Percentiles rank a stretch among this genome's conserved stretches.
phyloP scores from a whole-genome alignment of 768 basidiomycete species.

The Boletus speciosus region DNA sequence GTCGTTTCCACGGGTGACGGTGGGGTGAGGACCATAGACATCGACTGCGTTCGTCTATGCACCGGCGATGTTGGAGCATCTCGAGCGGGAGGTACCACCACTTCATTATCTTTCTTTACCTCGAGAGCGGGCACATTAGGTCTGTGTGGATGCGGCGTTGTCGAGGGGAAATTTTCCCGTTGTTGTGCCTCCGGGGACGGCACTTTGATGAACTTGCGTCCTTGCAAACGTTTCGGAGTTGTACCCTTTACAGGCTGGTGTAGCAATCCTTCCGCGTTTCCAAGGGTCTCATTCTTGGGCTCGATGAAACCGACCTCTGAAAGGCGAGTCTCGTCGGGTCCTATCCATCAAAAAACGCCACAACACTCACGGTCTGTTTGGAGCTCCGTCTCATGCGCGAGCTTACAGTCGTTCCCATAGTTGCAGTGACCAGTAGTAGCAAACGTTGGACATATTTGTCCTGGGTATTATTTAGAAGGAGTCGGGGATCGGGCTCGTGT shows the following conservation, averaged over 20 bases:
- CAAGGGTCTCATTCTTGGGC: not conserved
- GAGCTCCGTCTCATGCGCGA: conserved; percentile 29
- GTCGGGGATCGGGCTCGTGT: not conserved
- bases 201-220: conserved; percentile 6
- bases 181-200: not conserved
- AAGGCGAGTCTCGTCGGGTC: not conserved
- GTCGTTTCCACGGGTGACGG: conserved; percentile 9
- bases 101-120: not conserved
- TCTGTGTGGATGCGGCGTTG: not conserved
- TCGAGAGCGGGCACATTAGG: not conserved
- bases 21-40: conserved; percentile 24
- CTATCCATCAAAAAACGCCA: not conserved
- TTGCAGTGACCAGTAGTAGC: conserved; percentile 21
- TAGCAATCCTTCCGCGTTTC: not conserved
- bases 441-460: conserved; percentile 26
- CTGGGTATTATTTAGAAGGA: conserved; percentile 10
- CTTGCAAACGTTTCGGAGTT: conserved; percentile 4
- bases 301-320: conserved; percentile 20
- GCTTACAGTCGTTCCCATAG: conserved; percentile 26
- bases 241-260: conserved; percentile 1
- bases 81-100: not conserved
- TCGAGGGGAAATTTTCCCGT: not conserved
- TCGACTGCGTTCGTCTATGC: conserved; percentile 27
- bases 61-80: conserved; percentile 7
- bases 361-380: conserved; percentile 21